A percentile compares a stretch with the other conserved stretches of the same genome.
phyloP scores from a whole-genome alignment of 2,329 filamentous ascomycete genomes.

The Fusarium devonianum region DNA sequence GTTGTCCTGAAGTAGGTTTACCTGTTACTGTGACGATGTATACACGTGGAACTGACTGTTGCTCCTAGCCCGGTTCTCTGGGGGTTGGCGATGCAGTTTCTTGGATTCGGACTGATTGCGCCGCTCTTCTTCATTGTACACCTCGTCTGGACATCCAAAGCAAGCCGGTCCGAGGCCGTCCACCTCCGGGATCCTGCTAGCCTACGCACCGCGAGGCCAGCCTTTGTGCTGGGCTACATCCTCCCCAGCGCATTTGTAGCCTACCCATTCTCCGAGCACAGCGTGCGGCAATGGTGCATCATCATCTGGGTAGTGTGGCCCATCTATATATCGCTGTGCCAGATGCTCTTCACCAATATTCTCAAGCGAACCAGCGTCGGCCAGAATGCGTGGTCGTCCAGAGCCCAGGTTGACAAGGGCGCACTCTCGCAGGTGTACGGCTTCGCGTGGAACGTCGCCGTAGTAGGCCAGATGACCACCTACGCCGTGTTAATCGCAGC shows the following conservation, averaged over 20 bases:
- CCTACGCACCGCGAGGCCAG: conserved; percentile 29
- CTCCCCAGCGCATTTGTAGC: conserved; percentile 25
- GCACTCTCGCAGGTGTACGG: conserved; percentile 36
- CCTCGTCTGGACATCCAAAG: conserved; percentile 27
- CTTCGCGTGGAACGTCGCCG: conserved; percentile 39
- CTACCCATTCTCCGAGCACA: conserved; percentile 29
- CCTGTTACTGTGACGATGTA: not conserved
- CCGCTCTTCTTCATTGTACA: conserved; percentile 35
- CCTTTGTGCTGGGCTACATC: conserved; percentile 35
- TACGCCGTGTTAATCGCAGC: conserved; percentile 21
- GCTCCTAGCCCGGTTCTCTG: conserved; percentile 33
- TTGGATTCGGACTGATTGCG: conserved; percentile 36
- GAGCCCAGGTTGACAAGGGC: conserved; percentile 20
- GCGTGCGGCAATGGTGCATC: conserved; percentile 35
- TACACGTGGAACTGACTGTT: not conserved
- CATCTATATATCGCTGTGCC: conserved; percentile 21
- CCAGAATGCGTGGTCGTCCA: conserved; percentile 25
- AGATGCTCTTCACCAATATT: conserved; percentile 25
- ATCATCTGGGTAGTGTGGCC: conserved; percentile 36
- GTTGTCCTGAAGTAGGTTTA: conserved; percentile 34
- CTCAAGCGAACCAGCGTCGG: conserved; percentile 36
- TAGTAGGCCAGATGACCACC: conserved; percentile 34
- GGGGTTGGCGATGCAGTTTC: conserved; percentile 29
- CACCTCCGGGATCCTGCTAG: conserved; percentile 29
- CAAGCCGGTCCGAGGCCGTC: conserved; percentile 12